Evolutionary conservation across 2,329 filamentous ascomycete genomes (phyloP), one percentile per base, ranked within the genome.

Genomic region (Cladosporium sp.): DNA sequence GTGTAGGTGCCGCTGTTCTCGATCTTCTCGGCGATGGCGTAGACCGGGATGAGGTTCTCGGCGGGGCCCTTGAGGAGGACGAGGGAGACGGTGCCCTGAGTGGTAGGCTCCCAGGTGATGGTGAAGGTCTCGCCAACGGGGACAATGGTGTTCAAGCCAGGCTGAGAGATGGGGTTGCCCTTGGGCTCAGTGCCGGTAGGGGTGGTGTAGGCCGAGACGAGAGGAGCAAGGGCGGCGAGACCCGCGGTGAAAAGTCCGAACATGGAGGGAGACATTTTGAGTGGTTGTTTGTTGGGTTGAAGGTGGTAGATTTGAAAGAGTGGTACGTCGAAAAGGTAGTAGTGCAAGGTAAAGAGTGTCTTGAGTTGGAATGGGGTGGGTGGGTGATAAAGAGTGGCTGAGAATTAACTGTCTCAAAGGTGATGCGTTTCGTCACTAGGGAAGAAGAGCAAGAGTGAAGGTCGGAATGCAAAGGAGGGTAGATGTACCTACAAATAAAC

Each of bases 11-110:
- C 87, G 66, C 75, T 80, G 83, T 89, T 89, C 73, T 76, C 69
- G 76, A 86, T 84, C 69, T 71, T 71, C 75, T 86, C 82, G 68
- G 81, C 83, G 69, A 87, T 81, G 67, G 84, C 79, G 71, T 79
- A 77, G 70, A 85, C 76, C 54, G 84, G 82, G 49, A 80, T 71
- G 58, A 86, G 81, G 79, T 88, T 86, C 77, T 67, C 79, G 70
- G 82, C 79, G 36, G 86, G 86, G 36, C 87, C 87, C 74, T 84
- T 84, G 71, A 88, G 84, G 70, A 89, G 84, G 67, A 86, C 75
- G 66, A 90, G 79, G n/a, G 85, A 85, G 73, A 89, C 80, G 49
- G 79, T 81, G 73, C 80, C 81, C 64, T 75, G 65, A 64, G 81
- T 81, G 70, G 78, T 82, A 59, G 82, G 79, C 68, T 80, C 69